A percentile compares a stretch with the other conserved stretches of the same genome.
Evolutionary conservation across 2,329 filamentous ascomycete genomes (phyloP).

Genomic region (Orbilia oligospora): DNA sequence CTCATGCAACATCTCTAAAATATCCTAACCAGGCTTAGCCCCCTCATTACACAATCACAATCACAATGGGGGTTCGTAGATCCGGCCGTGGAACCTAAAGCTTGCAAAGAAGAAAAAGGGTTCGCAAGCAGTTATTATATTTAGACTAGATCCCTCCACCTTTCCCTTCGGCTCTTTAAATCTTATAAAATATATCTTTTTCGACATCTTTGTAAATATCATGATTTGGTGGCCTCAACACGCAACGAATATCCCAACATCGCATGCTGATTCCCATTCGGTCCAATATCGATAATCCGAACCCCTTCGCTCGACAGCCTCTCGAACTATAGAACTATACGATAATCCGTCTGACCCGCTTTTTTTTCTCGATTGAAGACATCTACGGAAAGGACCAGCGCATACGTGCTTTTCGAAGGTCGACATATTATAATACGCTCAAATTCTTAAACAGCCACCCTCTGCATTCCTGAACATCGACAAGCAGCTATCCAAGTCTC

Average conservation of each 20-base stretch:
- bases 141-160: conserved; percentile 37
- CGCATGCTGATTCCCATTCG: conserved; percentile 46
- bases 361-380: not conserved
- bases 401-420: conserved; percentile 12
- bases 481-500: conserved; percentile 23
- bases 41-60: conserved; percentile 19
- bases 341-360: not conserved
- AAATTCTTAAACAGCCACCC: conserved; percentile 11
- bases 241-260: conserved; percentile 53
- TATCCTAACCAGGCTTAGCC: conserved; percentile 35
- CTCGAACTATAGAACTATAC: conserved; percentile 1
- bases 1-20: conserved; percentile 32
- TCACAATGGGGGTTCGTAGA: conserved; percentile 49
- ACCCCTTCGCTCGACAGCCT: conserved; percentile 8
- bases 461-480: conserved; percentile 37
- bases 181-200: conserved; percentile 17
- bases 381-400: conserved; percentile 28
- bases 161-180: conserved; percentile 10
- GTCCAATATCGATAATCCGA: conserved; percentile 42
- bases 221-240: conserved; percentile 47
- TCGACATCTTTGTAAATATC: conserved; percentile 26
- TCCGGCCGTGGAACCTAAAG: conserved; percentile 28
- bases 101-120: conserved; percentile 1
- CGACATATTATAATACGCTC: not conserved
- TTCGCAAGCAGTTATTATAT: conserved; percentile 57